Percentiles rank a stretch among this genome's conserved stretches.
Conservation (phyloP, 441 rosid genomes). For the Sinapis alba region DNA sequence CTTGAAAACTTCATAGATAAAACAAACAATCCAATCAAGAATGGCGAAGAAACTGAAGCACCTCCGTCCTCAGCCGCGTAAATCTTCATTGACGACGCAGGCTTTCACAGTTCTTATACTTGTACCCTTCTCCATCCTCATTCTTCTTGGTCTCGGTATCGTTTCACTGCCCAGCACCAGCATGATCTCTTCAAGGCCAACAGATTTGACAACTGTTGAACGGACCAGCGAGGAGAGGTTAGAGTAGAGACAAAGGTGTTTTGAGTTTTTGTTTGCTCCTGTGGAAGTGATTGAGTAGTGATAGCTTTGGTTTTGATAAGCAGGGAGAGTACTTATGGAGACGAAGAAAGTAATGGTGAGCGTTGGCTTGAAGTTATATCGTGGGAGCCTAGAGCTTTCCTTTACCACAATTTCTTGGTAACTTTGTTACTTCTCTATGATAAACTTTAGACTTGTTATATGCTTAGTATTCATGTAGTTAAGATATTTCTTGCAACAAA, state of each 20-base stretch:
- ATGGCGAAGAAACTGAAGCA: constrained; percentile 32
- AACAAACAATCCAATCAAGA: background rate
- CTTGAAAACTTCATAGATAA: background rate
- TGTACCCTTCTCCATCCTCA: background rate
- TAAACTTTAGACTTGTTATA: background rate
- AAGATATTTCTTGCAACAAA: constrained; percentile 4
- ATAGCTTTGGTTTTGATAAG: background rate
- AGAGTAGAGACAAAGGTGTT: constrained; percentile 5
- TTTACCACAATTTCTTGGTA: constrained; percentile 86
- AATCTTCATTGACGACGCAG: background rate
- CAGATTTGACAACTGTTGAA: constrained; percentile 25
- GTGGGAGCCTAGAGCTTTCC: constrained; percentile 88
- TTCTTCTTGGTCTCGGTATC: constrained; percentile 27
- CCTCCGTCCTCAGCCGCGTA: constrained; percentile 6
- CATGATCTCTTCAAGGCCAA: constrained; percentile 7
- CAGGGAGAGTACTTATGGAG: constrained; percentile 24
- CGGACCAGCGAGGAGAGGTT: constrained; percentile 18
- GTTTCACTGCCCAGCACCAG: constrained; percentile 12
- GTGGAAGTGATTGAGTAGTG: background rate
- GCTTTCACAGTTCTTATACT: constrained; percentile 25
- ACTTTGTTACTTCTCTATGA: background rate
- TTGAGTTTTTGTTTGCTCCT: background rate
- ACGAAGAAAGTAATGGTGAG: constrained; percentile 43
- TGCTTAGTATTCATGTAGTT: background rate
- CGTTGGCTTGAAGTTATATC: constrained; percentile 81